A percentile compares a stretch with the other conserved stretches of the same genome.
These are phyloP conservation scores for Suhomyces kunorum DNA, from an alignment of 1,139 yeast genomes.

Conservation along the genomic window DNA sequence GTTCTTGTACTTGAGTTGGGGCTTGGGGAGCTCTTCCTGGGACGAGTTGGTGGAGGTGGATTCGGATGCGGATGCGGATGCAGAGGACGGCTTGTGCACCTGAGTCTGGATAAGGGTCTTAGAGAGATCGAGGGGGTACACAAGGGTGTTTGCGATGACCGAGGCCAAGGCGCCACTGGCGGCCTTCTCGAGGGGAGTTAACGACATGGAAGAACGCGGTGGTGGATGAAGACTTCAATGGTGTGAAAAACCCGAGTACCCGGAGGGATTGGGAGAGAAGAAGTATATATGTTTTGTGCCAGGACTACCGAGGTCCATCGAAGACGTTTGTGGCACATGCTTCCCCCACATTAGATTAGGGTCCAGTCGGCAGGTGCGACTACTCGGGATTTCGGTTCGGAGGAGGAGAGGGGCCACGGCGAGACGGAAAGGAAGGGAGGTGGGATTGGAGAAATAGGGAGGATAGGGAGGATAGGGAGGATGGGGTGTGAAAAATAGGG, in stretches of 20 bases:
- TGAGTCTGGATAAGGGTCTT: constrained; percentile 78
- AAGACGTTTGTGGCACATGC: constrained; percentile 9
- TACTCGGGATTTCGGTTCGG: neutral
- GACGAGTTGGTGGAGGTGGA: constrained; percentile 11
- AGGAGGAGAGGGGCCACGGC: neutral
- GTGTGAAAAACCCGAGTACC: no score
- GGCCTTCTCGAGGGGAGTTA: constrained; percentile 68
- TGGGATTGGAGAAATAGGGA: no score
- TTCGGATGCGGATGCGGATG: constrained; percentile 17
- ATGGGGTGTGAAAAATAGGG: no score
- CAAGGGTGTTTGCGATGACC: constrained; percentile 75
- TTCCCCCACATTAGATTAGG: constrained; percentile 9
- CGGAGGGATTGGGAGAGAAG: no score
- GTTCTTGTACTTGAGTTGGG: constrained; percentile 51
- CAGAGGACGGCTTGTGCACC: constrained; percentile 34
- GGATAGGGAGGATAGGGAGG: no score
- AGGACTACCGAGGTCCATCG: constrained; percentile 10
- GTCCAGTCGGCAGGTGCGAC: neutral
- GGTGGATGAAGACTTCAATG: neutral
- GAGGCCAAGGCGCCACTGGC: constrained; percentile 86
- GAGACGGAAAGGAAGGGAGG: no score
- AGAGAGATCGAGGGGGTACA: constrained; percentile 72
- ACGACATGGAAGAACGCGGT: constrained; percentile 34
- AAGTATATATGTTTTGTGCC: constrained; percentile 3
- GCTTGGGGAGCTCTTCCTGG: constrained; percentile 15